Evolutionary conservation across 2,329 filamentous ascomycete species (phyloP), one percentile per base, ranked within the genome.

Genomic region (Venturia pyrina): DNA sequence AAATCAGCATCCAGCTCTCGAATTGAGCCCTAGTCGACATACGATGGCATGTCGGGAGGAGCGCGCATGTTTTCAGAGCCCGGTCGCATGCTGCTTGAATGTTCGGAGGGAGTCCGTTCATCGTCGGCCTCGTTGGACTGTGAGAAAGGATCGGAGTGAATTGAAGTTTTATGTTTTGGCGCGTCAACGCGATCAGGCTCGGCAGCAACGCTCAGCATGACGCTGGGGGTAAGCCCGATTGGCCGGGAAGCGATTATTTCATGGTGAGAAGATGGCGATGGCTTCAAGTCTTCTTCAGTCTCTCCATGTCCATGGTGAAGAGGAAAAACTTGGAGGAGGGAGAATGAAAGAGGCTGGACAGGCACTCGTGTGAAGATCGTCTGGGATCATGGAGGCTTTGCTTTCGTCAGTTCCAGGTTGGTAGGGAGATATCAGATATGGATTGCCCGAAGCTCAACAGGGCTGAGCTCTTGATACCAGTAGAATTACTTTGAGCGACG

Each of bases 41-140:
- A 59, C 53, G 37, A 34, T 8, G 53, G 53, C 53, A 59, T 59
- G 32, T 59, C 53, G 53, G 32, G 4, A 28, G 53, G 8, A n/a
- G 32, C 60, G 28, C 60, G 37, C 40, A 46, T 15, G 17, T 34
- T 46, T 5, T 34, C 34, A 28, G n/a, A 24, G 21, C 37, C 44
- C 28, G 75, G 76, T 57, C 73, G 73, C 74, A 76, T 76, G 67
- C 69, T 64, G n/a, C n/a, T 48, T n/a, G 63, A 60, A 40, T 19
- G n/a, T 15, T 43, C 53, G 21, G 72, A 73, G 57, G 73, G 68
- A 65, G 73, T 75, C 67, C 75, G 76, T 71, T 79, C 77, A 73
- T 79, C 78, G 70, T 79, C 77, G 68, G 76, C 77, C 59, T 76
- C 76, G 74, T 77, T 76, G 68, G 75, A 75, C 32, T 41, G 48